Evolutionary conservation across 2,329 filamentous ascomycete species (phyloP).

Genomic region (Dactylellina cionopaga): DNA sequence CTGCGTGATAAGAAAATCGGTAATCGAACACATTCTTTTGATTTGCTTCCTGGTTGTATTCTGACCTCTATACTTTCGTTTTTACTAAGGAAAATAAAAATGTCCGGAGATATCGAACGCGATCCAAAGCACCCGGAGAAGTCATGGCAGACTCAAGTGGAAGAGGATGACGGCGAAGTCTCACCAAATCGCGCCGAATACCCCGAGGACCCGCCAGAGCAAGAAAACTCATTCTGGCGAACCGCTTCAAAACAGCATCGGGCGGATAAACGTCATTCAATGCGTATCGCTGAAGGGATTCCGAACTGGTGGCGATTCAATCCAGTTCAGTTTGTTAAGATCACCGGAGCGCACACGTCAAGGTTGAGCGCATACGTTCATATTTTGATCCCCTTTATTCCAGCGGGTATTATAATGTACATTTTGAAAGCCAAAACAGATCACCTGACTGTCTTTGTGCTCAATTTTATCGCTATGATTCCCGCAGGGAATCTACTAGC

Average conservation of each 20-base stretch:
- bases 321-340: constrained; percentile 24
- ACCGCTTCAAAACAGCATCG: constrained; percentile 12
- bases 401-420: constrained; percentile 35
- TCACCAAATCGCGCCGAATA: constrained; percentile 23
- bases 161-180: constrained; percentile 1
- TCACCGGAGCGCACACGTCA: constrained; percentile 31
- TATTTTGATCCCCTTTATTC: constrained; percentile 37
- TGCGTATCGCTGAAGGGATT: constrained; percentile 22
- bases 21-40: background rate
- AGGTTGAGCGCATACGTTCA: constrained; percentile 27
- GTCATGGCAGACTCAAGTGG: background rate
- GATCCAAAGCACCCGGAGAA: no score
- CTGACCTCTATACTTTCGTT: background rate
- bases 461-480: constrained; percentile 50
- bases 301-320: constrained; percentile 28
- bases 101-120: no score
- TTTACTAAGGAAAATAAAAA: background rate
- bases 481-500: constrained; percentile 40
- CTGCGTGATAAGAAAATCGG: background rate
- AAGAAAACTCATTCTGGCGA: constrained; percentile 23
- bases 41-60: background rate
- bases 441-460: constrained; percentile 27
- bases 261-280: constrained; percentile 16
- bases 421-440: constrained; percentile 15
- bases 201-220: constrained; percentile 7